These are phyloP conservation scores for Scytalidium lignicola DNA, from an alignment of 2,329 filamentous ascomycete species.

Conservation along the genomic window DNA sequence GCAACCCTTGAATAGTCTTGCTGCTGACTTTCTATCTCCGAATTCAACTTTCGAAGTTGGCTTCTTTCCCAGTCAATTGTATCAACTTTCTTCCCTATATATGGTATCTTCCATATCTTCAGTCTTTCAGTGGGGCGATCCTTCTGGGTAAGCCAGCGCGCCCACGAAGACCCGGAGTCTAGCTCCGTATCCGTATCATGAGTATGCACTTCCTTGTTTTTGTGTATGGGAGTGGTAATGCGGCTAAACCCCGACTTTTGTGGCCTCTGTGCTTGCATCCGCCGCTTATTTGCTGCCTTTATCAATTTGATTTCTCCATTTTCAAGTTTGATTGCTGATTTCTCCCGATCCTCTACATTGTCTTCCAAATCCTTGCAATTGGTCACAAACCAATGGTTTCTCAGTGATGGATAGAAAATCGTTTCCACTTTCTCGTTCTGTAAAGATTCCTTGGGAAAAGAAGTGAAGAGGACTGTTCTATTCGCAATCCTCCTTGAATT, in stretches of 20 bases:
- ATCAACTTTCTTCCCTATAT: constrained; percentile 84
- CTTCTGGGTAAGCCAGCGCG: constrained; percentile 66
- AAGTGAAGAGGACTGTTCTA: constrained; percentile 81
- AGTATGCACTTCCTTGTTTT: neutral
- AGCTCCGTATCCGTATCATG: constrained; percentile 42
- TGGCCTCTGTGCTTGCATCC: constrained; percentile 49
- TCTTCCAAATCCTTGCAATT: constrained; percentile 74
- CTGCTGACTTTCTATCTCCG: constrained; percentile 65
- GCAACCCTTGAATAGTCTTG: constrained; percentile 20
- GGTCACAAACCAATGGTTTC: constrained; percentile 76
- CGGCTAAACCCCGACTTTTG: constrained; percentile 35
- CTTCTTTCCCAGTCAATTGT: constrained; percentile 84
- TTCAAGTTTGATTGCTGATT: constrained; percentile 76
- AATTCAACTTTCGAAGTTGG: constrained; percentile 70
- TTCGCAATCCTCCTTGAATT: constrained; percentile 83
- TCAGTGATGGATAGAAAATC: constrained; percentile 76
- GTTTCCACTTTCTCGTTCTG: constrained; percentile 68
- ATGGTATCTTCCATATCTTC: constrained; percentile 51
- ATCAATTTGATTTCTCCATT: constrained; percentile 82
- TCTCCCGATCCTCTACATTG: constrained; percentile 74
- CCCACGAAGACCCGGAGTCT: constrained; percentile 64
- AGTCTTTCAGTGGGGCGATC: constrained; percentile 71
- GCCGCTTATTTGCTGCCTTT: constrained; percentile 67
- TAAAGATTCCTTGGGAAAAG: constrained; percentile 75
- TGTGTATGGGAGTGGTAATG: neutral